A percentile compares a stretch with the other conserved stretches of the same genome.
Evolutionary conservation across 176 grass and related monocot species (phyloP).

Genomic region (Eragrostis curvula): DNA sequence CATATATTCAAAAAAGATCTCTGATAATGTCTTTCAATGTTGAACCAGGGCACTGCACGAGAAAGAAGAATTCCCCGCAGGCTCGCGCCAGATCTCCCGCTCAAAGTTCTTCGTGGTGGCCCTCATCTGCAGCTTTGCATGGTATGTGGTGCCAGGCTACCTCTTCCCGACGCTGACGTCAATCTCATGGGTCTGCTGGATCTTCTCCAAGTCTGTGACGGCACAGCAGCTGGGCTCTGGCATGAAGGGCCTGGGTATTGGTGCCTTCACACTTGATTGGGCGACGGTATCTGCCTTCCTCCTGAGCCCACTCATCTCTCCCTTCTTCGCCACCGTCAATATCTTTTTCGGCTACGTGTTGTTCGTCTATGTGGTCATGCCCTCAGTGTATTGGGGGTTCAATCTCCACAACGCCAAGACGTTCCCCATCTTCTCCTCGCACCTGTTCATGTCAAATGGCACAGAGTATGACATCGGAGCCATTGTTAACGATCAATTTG

Average conservation of each 20-base stretch:
- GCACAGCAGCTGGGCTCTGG: slow-evolving; percentile 86
- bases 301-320: slow-evolving; percentile 71
- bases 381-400: slow-evolving; percentile 65
- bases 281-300: slow-evolving; percentile 66
- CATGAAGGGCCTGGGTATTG: slow-evolving; percentile 64
- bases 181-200: slow-evolving; percentile 91
- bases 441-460: slow-evolving; percentile 75
- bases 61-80: slow-evolving; percentile 54
- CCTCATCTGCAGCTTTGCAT: slow-evolving; percentile 74
- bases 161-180: slow-evolving; percentile 65
- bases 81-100: slow-evolving; percentile 53
- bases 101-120: slow-evolving; percentile 88
- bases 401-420: slow-evolving; percentile 65
- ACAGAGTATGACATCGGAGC: slow-evolving; percentile 47
- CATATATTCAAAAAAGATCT: no score
- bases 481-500: slow-evolving; percentile 65
- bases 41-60: slow-evolving; percentile 80
- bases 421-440: slow-evolving; percentile 82
- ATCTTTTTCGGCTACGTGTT: slow-evolving; percentile 62
- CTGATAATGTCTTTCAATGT: slow-evolving; percentile 10
- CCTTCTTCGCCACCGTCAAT: slow-evolving; percentile 83
- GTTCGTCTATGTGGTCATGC: slow-evolving; percentile 57
- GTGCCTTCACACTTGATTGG: slow-evolving; percentile 89
- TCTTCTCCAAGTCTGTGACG: slow-evolving; percentile 72
- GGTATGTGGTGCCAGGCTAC: slow-evolving; percentile 67